These are phyloP conservation scores for Neonectria hederae DNA, from an alignment of 2,329 filamentous ascomycete species.

Conservation along the genomic window DNA sequence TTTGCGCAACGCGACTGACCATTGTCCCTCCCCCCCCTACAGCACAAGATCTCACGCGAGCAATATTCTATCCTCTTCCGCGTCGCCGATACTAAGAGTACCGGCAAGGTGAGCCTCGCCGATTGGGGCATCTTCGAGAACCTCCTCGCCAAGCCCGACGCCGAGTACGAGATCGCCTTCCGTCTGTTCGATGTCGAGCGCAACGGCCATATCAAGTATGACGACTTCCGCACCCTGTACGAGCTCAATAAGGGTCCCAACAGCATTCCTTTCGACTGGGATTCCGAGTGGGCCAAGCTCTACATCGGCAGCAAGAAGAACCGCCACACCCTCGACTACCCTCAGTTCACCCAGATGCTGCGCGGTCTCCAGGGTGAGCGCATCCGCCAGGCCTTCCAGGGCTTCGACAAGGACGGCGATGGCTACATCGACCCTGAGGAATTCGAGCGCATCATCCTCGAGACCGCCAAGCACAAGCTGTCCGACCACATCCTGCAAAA, in stretches of 20 bases:
- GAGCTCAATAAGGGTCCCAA: conserved; percentile 87
- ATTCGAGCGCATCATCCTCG: conserved; percentile 94
- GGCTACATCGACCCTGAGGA: conserved; percentile 96
- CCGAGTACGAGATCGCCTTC: conserved; percentile 99
- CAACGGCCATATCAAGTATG: conserved; percentile 86
- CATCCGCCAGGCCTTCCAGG: conserved; percentile 92
- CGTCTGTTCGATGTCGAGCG: conserved; percentile 91
- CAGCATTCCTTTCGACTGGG: conserved; percentile 95
- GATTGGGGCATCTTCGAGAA: conserved; percentile 97
- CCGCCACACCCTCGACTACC: conserved; percentile 91
- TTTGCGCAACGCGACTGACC: conserved; percentile 28
- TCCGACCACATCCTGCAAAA: conserved; percentile 95
- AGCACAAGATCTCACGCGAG: conserved; percentile 98
- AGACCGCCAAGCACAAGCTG: conserved; percentile 94
- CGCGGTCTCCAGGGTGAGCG: conserved; percentile 95
- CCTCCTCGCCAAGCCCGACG: conserved; percentile 90
- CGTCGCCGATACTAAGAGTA: conserved; percentile 82
- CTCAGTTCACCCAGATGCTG: conserved; percentile 98
- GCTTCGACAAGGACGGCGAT: conserved; percentile 89
- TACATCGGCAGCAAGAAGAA: conserved; percentile 91
- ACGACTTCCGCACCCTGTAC: conserved; percentile 86
- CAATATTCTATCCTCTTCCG: conserved; percentile 94
- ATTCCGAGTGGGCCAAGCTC: conserved; percentile 93
- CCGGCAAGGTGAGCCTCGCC: conserved; percentile 77
- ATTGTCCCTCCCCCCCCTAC: conserved; percentile 22